A percentile compares a stretch with the other conserved stretches of the same genome.
Conservation (phyloP, 192 early-diverging fungal species). For the Diversispora epigaea region DNA sequence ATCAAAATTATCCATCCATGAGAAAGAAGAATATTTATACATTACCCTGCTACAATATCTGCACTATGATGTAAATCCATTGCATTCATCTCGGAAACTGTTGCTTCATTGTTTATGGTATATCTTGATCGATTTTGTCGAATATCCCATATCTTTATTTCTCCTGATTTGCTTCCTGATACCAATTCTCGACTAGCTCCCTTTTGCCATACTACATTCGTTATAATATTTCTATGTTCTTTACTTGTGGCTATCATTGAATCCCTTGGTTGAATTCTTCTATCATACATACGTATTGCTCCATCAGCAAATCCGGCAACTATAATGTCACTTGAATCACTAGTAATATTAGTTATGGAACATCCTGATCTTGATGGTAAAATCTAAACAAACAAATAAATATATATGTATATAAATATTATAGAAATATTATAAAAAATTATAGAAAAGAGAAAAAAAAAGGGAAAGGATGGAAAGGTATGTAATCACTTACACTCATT, state of each 20-base stretch:
- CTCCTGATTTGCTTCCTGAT: conserved; percentile 60
- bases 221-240: conserved; percentile 63
- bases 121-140: conserved; percentile 42
- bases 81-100: conserved; percentile 49
- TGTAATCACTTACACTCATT: conserved; percentile 51
- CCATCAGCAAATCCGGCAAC: conserved; percentile 77
- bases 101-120: conserved; percentile 45
- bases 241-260: conserved; percentile 58
- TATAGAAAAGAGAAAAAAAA: no score
- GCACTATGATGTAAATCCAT: conserved; percentile 63
- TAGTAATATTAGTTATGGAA: conserved; percentile 64
- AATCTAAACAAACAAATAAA: conserved; percentile 46
- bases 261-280: conserved; percentile 51
- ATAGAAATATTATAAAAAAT: no score
- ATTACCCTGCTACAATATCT: conserved; percentile 60
- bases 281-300: conserved; percentile 68
- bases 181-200: conserved; percentile 61
- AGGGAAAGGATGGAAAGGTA: no score
- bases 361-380: conserved; percentile 55
- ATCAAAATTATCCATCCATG: no score
- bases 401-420: conserved; percentile 9
- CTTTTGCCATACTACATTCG: conserved; percentile 55
- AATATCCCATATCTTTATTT: conserved; percentile 65
- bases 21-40: no score
- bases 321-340: conserved; percentile 66